These are phyloP conservation scores for Helianthus tuberosus DNA, from an alignment of 129 eudicot species.

Conservation along the genomic window DNA sequence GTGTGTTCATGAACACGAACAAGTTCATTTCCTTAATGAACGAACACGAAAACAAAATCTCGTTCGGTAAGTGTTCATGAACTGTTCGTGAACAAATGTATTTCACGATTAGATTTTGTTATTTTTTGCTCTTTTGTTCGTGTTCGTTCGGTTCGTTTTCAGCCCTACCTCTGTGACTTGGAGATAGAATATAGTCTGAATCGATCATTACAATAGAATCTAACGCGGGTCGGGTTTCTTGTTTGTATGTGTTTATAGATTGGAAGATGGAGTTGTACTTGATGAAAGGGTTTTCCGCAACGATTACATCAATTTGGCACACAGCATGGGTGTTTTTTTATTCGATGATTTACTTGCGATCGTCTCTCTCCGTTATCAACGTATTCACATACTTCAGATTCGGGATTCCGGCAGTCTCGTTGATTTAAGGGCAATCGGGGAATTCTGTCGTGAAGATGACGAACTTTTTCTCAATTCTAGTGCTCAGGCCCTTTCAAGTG, in stretches of 20 bases:
- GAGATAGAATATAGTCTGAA: no score
- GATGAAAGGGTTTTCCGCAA: slow-evolving; percentile 91
- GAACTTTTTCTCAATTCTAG: slow-evolving; percentile 86
- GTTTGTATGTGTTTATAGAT: slow-evolving; percentile 43
- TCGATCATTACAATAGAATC: not conserved
- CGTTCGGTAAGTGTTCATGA: no score
- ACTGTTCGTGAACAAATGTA: no score
- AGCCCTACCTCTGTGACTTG: not conserved
- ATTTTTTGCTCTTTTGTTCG: no score
- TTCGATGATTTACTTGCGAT: slow-evolving; percentile 91
- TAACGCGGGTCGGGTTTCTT: slow-evolving; percentile 1
- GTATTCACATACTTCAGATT: slow-evolving; percentile 93
- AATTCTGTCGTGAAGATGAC: slow-evolving; percentile 97
- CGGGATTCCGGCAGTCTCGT: slow-evolving; percentile 98
- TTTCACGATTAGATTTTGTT: no score
- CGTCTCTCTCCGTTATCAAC: slow-evolving; percentile 91
- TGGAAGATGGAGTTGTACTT: slow-evolving; percentile 90
- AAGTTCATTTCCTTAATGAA: no score
- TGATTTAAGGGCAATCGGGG: slow-evolving; percentile 87
- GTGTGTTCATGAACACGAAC: no score
- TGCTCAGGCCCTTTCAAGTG: slow-evolving; percentile 62
- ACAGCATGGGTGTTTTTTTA: slow-evolving; percentile 84
- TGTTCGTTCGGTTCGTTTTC: no score
- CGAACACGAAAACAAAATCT: no score
- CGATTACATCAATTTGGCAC: slow-evolving; percentile 92